Conservation (phyloP, 345 rosid species). For the Carallia pectinifolia region DNA sequence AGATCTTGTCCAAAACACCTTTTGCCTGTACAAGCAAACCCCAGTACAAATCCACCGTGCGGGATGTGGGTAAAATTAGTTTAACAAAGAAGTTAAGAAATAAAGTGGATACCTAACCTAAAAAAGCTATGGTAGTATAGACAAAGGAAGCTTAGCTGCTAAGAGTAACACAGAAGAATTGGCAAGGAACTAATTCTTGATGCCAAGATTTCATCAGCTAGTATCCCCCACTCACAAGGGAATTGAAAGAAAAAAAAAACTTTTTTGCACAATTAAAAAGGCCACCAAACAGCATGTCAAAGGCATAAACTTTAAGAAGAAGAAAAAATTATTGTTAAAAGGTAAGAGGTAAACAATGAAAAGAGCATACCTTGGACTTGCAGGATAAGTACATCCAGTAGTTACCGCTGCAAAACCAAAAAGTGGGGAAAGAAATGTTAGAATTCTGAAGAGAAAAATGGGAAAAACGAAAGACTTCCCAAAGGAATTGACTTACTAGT, state of each 20-base stretch:
- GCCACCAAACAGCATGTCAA: neutral
- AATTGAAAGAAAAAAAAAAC: neutral
- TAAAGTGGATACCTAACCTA: too few relatives aligned
- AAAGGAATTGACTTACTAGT: slow-evolving; percentile 31
- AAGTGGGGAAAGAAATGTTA: neutral
- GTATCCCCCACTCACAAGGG: neutral
- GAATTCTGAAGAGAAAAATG: neutral
- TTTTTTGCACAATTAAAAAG: neutral
- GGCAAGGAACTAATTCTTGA: too few relatives aligned
- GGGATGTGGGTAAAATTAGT: neutral
- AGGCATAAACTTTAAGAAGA: neutral
- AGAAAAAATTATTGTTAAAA: neutral
- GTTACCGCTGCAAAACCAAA: slow-evolving; percentile 16
- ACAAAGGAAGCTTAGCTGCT: too few relatives aligned
- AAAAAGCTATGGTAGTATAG: too few relatives aligned
- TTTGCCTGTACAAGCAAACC: slow-evolving; percentile 16
- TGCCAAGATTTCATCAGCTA: neutral
- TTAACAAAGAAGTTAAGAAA: too few relatives aligned
- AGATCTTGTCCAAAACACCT: slow-evolving; percentile 14
- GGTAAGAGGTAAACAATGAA: neutral
- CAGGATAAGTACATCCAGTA: slow-evolving; percentile 16
- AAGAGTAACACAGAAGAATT: too few relatives aligned
- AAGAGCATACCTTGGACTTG: slow-evolving; percentile 15
- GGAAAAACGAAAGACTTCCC: neutral
- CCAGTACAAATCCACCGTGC: slow-evolving; percentile 10